Conservation (phyloP, 768 basidiomycete genomes). For the Gautieria morchelliformis region DNA sequence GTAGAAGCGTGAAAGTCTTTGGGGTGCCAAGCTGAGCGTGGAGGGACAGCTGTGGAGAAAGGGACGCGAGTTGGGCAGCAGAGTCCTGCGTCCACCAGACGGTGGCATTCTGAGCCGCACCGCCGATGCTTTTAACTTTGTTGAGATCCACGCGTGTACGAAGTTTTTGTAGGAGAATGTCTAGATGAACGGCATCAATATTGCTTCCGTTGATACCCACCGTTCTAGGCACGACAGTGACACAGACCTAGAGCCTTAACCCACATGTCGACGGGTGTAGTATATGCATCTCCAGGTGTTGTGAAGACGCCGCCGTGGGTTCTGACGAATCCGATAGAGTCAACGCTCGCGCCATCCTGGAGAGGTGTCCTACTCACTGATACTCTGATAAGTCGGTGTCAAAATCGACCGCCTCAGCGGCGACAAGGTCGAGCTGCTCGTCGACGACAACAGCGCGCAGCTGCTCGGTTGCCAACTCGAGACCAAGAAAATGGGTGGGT, state of each 20-base stretch:
- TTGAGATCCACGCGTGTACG: constrained; percentile 58
- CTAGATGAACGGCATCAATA: constrained; percentile 28
- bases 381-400: constrained; percentile 72
- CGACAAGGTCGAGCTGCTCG: constrained; percentile 71
- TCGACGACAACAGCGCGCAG: constrained; percentile 77
- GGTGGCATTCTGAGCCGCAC: constrained; percentile 71
- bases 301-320: constrained; percentile 84
- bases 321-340: constrained; percentile 33
- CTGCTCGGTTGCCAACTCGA: constrained; percentile 81
- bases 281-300: constrained; percentile 77
- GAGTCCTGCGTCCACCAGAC: constrained; percentile 85
- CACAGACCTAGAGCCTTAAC: constrained; percentile 72
- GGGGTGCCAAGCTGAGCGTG: constrained; percentile 50
- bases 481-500: constrained; percentile 66
- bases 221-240: neutral
- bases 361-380: constrained; percentile 45
- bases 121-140: constrained; percentile 67
- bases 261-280: constrained; percentile 88
- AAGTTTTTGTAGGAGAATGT: constrained; percentile 68
- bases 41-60: constrained; percentile 63
- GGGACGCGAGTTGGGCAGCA: constrained; percentile 58
- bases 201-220: neutral
- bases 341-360: neutral
- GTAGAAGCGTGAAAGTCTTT: constrained; percentile 59
- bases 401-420: constrained; percentile 77